A percentile compares a stretch with the other conserved stretches of the same genome.
phyloP scores from a whole-genome alignment of 768 basidiomycete genomes.

The Paxillus ammoniavirescens region DNA sequence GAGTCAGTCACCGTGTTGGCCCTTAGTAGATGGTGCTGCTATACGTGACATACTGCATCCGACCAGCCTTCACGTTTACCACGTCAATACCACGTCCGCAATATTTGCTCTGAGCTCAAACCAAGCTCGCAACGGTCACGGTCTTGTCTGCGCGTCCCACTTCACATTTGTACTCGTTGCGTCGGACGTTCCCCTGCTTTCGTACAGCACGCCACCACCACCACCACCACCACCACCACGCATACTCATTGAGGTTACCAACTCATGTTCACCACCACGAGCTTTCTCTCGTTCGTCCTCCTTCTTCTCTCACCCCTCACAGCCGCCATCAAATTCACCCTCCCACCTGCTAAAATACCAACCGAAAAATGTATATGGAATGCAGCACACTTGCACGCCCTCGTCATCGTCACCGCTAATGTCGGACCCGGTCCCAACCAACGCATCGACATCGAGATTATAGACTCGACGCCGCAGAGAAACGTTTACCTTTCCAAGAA shows the following conservation, averaged over 20 bases:
- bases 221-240: too few species aligned
- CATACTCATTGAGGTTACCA: background rate
- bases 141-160: background rate
- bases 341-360: slow-evolving; percentile 73
- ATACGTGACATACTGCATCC: too few species aligned
- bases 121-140: background rate
- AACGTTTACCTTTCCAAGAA: slow-evolving; percentile 92
- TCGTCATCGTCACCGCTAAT: slow-evolving; percentile 96
- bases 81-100: too few species aligned
- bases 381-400: slow-evolving; percentile 76
- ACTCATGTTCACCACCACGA: slow-evolving; percentile 4
- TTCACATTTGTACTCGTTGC: background rate
- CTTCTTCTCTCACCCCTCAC: slow-evolving; percentile 29
- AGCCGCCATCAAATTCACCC: slow-evolving; percentile 80
- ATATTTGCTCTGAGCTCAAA: background rate
- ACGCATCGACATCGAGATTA: slow-evolving; percentile 90
- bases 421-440: slow-evolving; percentile 74
- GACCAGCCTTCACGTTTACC: too few species aligned
- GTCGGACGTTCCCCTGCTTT: background rate
- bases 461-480: slow-evolving; percentile 80
- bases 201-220: too few species aligned
- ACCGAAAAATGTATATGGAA: slow-evolving; percentile 94
- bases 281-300: slow-evolving; percentile 12
- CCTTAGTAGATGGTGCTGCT: too few species aligned
- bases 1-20: too few species aligned